phyloP scores from a whole-genome alignment of 306 rosid species.

The Quercus berberidifolia region DNA sequence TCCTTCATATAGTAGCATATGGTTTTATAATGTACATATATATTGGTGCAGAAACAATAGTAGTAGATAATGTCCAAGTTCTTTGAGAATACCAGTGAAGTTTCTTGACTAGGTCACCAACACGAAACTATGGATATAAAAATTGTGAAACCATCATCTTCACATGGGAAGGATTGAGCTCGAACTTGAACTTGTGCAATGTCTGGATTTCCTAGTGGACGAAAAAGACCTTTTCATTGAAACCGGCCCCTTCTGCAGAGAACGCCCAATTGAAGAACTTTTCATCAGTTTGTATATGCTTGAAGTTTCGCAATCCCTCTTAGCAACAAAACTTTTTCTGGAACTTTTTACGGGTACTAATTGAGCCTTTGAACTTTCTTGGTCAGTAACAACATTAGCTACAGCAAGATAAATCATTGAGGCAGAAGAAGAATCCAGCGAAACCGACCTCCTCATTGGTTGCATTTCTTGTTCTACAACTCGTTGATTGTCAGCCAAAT shows the following conservation, averaged over 20 bases:
- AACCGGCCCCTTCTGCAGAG: slow-evolving; percentile 41
- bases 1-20: background rate
- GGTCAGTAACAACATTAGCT: slow-evolving; percentile 19
- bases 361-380: slow-evolving; percentile 24
- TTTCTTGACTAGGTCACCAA: background rate
- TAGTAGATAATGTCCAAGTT: background rate
- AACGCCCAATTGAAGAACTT: slow-evolving; percentile 36
- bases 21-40: background rate
- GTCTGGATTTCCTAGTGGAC: slow-evolving; percentile 31
- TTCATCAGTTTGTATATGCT: slow-evolving; percentile 22
- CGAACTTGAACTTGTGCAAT: slow-evolving; percentile 50
- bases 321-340: slow-evolving; percentile 8
- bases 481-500: slow-evolving; percentile 15
- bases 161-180: slow-evolving; percentile 47
- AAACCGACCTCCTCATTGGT: slow-evolving; percentile 41
- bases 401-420: slow-evolving; percentile 19
- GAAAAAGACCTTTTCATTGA: slow-evolving; percentile 45
- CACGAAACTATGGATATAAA: background rate
- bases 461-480: slow-evolving; percentile 25
- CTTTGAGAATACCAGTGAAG: background rate
- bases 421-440: slow-evolving; percentile 37
- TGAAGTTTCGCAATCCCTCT: slow-evolving; percentile 31
- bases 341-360: background rate
- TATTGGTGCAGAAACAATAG: background rate
- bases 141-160: background rate